Base-by-base conservation (phyloP, 768 basidiomycete species). In the Mrakia hoshinonis region DNA sequence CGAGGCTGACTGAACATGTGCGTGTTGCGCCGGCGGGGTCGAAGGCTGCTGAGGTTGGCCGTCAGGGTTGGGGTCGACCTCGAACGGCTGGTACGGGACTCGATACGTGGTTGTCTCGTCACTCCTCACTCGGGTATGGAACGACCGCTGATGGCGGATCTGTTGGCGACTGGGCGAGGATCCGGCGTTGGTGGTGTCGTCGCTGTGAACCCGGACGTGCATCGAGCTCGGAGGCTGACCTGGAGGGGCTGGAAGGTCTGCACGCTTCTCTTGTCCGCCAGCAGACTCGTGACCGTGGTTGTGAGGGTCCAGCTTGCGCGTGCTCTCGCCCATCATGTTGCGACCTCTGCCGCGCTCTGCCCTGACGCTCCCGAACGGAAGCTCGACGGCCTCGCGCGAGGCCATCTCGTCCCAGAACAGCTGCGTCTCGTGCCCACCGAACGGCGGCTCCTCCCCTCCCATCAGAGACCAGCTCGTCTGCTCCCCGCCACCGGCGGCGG, bases 291-390 rank as follows among this genome's bases (percentile, higher is more conserved):
- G n/a, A n/a, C n/a, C n/a, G n/a, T 24, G 31, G 2, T 1, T 65
- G 39, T 48, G 31, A 1, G 38, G 31, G 9, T 20, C 63, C 24
- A 39, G 12, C 47, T 34, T 34, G 20, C 31, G n/a, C 20, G n/a
- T 4, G 10, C 4, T n/a, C 47, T 69, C 68, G n/a, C 49, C 43
- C 13, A 62, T 31, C 43, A 63, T 58, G 60, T 49, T 63, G 31
- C 68, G 34, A 12, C 60, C 68, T 13, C 58, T 29, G 9, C 68
- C 68, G n/a, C 68, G 46, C 46, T 69, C 68, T 46, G 47, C 43
- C 31, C 60, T 24, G 13, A 69, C 47, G 60, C 55, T 58, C 46
- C 39, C 68, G 34, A 62, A 60, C 43, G 68, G 68, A 52, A 43
- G 20, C 31, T 29, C 68, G 31, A 29, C 61, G 43, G 24, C 43